These are phyloP conservation scores for Fusarium armeniacum DNA, from an alignment of 2,329 filamentous ascomycete species.

Conservation along the genomic window DNA sequence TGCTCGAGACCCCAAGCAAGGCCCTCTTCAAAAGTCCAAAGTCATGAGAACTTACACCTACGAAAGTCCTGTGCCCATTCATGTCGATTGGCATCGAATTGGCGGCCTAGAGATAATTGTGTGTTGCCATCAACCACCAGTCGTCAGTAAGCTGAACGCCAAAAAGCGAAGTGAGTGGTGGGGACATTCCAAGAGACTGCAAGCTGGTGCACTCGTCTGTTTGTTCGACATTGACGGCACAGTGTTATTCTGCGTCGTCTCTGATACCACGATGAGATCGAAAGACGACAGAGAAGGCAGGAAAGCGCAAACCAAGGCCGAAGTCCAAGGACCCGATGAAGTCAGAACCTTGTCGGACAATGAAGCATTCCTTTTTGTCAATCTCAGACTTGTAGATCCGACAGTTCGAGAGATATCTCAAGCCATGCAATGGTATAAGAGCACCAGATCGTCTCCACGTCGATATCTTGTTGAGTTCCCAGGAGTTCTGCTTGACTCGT, in stretches of 20 bases:
- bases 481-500: conserved; percentile 8
- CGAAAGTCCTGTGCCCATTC: background rate
- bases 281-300: background rate
- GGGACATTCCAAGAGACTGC: background rate
- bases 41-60: conserved; percentile 4
- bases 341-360: background rate
- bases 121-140: background rate
- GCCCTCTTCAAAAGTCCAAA: background rate
- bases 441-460: background rate
- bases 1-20: conserved; percentile 18
- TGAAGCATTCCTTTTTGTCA: background rate
- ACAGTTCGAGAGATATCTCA: background rate
- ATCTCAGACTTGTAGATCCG: conserved; percentile 5
- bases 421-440: conserved; percentile 1
- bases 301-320: background rate
- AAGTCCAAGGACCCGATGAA: background rate
- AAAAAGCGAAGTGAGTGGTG: conserved; percentile 7
- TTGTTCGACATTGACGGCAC: background rate
- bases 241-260: conserved; percentile 6
- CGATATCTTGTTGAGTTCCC: conserved; percentile 11
- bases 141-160: background rate
- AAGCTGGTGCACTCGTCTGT: conserved; percentile 5
- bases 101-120: conserved; percentile 6
- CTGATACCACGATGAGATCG: conserved; percentile 5
- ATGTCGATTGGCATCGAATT: background rate